Percentiles rank a stretch among this genome's conserved stretches.
Conservation (phyloP, 345 rosid species). For the Euphorbia peplus region DNA sequence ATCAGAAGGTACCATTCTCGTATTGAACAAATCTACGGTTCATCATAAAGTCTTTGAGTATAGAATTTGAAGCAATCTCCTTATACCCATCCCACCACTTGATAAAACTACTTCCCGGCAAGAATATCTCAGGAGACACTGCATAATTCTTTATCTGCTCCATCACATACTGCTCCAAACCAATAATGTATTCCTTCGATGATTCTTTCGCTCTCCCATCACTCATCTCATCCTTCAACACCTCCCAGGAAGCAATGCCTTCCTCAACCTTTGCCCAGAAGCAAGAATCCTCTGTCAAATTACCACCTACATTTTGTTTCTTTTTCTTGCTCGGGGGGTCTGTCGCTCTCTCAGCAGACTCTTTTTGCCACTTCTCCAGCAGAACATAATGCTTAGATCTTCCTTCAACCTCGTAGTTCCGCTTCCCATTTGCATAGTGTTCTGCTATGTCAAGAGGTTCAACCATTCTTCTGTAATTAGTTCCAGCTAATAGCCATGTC, state of each 20-base stretch:
- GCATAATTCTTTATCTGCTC: conserved; percentile 32
- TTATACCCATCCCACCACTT: conserved; percentile 59
- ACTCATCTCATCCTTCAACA: conserved; percentile 11
- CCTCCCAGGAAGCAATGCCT: conserved; percentile 32
- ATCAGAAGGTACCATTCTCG: conserved; percentile 16
- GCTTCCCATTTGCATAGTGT: conserved; percentile 30
- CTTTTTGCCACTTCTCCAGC: conserved; percentile 47
- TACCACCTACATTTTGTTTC: conserved; percentile 26
- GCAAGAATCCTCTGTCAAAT: conserved; percentile 59
- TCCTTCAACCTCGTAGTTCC: conserved; percentile 34
- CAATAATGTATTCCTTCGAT: conserved; percentile 5
- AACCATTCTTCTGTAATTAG: conserved; percentile 57
- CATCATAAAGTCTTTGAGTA: conserved; percentile 42
- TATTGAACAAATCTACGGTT: conserved; percentile 23
- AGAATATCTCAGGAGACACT: conserved; percentile 71
- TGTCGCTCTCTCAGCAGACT: neutral
- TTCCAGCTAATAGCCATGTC: conserved; percentile 44
- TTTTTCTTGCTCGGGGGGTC: neutral
- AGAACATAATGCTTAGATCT: conserved; percentile 46
- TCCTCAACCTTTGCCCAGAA: conserved; percentile 87
- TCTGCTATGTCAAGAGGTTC: conserved; percentile 87
- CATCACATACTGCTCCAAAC: conserved; percentile 45
- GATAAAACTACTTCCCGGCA: conserved; percentile 57
- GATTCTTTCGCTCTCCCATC: conserved; percentile 9
- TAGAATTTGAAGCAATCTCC: conserved; percentile 20